Base-by-base conservation (phyloP, 352 stramenopile genomes). In the Pythium aquatile region DNA sequence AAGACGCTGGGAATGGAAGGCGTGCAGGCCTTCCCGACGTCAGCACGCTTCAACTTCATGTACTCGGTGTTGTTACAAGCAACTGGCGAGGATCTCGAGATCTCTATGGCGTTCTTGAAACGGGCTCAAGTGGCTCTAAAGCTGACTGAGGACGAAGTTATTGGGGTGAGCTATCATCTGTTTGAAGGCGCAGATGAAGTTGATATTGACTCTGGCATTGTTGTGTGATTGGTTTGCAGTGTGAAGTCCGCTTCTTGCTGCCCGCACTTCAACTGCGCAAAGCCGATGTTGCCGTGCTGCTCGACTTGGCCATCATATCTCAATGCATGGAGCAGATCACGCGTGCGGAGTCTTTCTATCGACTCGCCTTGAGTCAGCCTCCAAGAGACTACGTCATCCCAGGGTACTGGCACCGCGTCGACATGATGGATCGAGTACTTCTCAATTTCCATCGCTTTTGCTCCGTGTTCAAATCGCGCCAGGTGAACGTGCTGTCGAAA, bases 391-490 rank as follows among this genome's bases (percentile, higher is more conserved):
- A 91, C 55, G 47, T 24, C 1, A 68, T 90, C 28, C 70, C 83
- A 8, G 83, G 83, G 1, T 91, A 88, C 61, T 63, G 88, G 1
- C 60, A 90, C 70, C 78, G 83, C 5, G 58, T 85, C 13, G 58
- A 85, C 32, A 87, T 75, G 68, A 42, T 90, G 7, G 76, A 88
- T 52, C 76, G 83, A 2, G 35, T 91, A 17, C 47, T 90, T n/a
- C 55, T 85, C 17, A 91, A 90, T 48, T 90, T 88, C 48, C 79
- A 91, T 47, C 80, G 78, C 10, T 91, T 90, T 64, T 84, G 77
- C 55, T 88, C 80, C 6, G 59, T 91, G 10, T 91, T 88, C 42
- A 82, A 85, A 59, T 79, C 74, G 11, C 65, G 71, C 14, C 75
- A 85, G 67, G 64, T 76, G 0, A 87, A 84, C 30, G 69, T 90